Conservation (phyloP, 495 filamentous ascomycete species). For the Achaetomiella virescens region DNA sequence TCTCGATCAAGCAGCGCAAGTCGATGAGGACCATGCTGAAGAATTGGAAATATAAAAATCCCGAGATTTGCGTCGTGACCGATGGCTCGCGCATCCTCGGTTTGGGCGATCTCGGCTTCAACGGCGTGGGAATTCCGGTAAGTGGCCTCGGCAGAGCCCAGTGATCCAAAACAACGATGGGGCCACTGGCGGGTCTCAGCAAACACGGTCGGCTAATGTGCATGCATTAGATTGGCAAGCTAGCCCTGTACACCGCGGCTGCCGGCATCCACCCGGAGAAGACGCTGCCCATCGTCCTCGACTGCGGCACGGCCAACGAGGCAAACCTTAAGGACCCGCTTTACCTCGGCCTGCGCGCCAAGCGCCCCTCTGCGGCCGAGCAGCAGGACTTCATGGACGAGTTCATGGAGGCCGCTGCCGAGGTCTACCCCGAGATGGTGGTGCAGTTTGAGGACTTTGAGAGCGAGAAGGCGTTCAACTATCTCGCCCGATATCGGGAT, state of each 20-base stretch:
- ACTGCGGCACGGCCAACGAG: slow-evolving; percentile 89
- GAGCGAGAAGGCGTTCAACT: slow-evolving; percentile 84
- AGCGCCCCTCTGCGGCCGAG: slow-evolving; percentile 72
- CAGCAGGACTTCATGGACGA: slow-evolving; percentile 95
- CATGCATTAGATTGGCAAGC: slow-evolving; percentile 61
- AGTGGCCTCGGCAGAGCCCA: slow-evolving; percentile 30
- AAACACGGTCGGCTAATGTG: slow-evolving; percentile 19
- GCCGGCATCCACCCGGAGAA: slow-evolving; percentile 90
- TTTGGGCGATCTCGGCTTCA: slow-evolving; percentile 90
- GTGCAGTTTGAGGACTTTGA: slow-evolving; percentile 99
- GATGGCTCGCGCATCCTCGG: slow-evolving; percentile 96
- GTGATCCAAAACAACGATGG: slow-evolving; percentile 4
- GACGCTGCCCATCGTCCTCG: slow-evolving; percentile 86
- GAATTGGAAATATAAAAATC: slow-evolving; percentile 82
- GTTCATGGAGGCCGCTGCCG: slow-evolving; percentile 86
- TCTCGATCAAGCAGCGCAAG: slow-evolving; percentile 83
- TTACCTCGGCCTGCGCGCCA: slow-evolving; percentile 82
- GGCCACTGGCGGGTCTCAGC: slow-evolving; percentile 11
- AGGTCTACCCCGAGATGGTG: slow-evolving; percentile 86
- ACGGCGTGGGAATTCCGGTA: slow-evolving; percentile 97
- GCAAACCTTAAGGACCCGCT: slow-evolving; percentile 81
- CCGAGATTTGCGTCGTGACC: slow-evolving; percentile 94
- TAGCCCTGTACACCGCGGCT: slow-evolving; percentile 90
- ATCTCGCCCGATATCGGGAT: slow-evolving; percentile 79
- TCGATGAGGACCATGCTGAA: slow-evolving; percentile 75